Evolutionary conservation across 1,284 basidiomycete genomes (phyloP).

Genomic region (Volvariella surrecta): DNA sequence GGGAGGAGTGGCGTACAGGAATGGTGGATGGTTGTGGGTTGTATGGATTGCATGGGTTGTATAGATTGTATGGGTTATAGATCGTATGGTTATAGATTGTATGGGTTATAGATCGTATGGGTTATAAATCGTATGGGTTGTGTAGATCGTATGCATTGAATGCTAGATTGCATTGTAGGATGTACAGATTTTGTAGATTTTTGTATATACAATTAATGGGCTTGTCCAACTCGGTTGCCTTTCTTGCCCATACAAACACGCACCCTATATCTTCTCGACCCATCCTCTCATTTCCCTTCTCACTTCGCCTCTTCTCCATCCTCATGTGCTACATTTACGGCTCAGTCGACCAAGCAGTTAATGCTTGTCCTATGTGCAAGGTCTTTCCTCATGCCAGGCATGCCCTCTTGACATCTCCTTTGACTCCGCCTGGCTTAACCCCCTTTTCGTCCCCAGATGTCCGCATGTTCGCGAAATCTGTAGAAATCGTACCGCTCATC

Average conservation of each 20-base stretch:
- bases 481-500: constrained; percentile 61
- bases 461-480: constrained; percentile 68
- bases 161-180: no score
- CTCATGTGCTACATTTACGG: constrained; percentile 67
- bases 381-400: constrained; percentile 62
- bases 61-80: no score
- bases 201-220: no score
- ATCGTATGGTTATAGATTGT: no score
- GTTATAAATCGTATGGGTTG: no score
- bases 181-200: no score
- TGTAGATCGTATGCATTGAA: no score
- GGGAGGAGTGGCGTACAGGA: no score
- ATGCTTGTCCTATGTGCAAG: constrained; percentile 74
- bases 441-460: constrained; percentile 37
- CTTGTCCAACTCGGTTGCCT: no score
- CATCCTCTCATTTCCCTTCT: constrained; percentile 26
- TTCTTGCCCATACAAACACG: constrained; percentile 37
- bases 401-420: constrained; percentile 11
- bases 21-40: no score
- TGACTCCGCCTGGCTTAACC: constrained; percentile 9
- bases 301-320: constrained; percentile 15
- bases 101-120: no score
- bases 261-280: constrained; percentile 30
- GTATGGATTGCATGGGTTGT: no score
- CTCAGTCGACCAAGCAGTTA: constrained; percentile 55